Evolutionary conservation across 768 basidiomycete species (phyloP).

Genomic region (Tricholoma saponaceum): DNA sequence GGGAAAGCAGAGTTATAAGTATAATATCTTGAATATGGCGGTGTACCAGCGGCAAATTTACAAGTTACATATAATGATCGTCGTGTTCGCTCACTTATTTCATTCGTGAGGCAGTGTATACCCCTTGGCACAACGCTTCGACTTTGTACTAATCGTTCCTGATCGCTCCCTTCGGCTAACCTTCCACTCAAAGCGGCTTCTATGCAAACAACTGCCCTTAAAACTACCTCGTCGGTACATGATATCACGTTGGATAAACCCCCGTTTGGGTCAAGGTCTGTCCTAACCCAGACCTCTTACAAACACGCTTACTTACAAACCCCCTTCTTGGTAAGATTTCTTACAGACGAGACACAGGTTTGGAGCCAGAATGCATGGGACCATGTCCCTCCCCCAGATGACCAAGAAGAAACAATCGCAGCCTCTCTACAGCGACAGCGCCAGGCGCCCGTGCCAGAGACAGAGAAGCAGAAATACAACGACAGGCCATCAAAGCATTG

Average conservation of each 20-base stretch:
- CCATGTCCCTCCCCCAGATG: slow-evolving; percentile 79
- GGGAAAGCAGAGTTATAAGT: background rate
- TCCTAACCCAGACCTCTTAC: background rate
- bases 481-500: slow-evolving; percentile 71
- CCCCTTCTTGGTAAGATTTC: slow-evolving; percentile 43
- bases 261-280: slow-evolving; percentile 69
- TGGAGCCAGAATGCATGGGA: slow-evolving; percentile 93
- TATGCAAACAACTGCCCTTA: slow-evolving; percentile 9
- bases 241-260: slow-evolving; percentile 52
- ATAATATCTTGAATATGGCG: background rate
- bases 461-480: slow-evolving; percentile 70
- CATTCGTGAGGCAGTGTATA: too few species aligned
- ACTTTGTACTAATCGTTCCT: too few species aligned
- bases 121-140: too few species aligned
- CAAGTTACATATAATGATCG: too few species aligned
- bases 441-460: slow-evolving; percentile 63
- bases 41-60: too few species aligned
- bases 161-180: background rate
- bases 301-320: background rate
- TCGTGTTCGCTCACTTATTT: too few species aligned
- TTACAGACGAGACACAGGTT: slow-evolving; percentile 65
- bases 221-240: slow-evolving; percentile 62
- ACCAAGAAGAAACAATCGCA: slow-evolving; percentile 72
- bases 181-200: too few species aligned
- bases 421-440: slow-evolving; percentile 70